Base-by-base conservation (phyloP, 805 yeast species). In the Suhomyces kilbournensis region DNA sequence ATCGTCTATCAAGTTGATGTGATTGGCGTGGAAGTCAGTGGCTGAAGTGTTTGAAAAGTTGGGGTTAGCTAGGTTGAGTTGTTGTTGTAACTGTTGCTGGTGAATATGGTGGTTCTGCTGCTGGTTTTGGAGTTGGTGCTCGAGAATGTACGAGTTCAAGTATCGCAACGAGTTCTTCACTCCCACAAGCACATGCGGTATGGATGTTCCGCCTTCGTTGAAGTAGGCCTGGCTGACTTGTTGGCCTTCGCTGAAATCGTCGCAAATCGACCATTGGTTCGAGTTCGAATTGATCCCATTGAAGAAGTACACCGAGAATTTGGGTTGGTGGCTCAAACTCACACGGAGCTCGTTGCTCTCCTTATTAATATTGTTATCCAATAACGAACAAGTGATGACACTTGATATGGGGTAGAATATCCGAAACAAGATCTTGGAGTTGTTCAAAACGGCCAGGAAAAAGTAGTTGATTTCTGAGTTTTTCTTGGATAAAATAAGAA, bases 181-280 rank as follows among this genome's bases (percentile, higher is more conserved):
- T 1, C 93, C 94, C 22, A 81, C 84, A 39, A 87, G 68, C 2
- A 85, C 81, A 67, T 88, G 94, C 0, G 92, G 91, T 12, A 83
- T 74, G 19, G 79, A 78, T 3, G 82, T 74, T 1, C 89, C 88
- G 3, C 83, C 83, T 28, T 77, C 80, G 15, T 78, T 76, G 28
- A 76, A 71, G 62, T 74, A 82, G 0, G 94, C 93, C 53, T 77
- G 79, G 50, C 82, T 82, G 5, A 88, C 94, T 63, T 88, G 93
- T 61, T 86, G 90, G 12, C 89, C 92, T 60, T 88, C 94, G 53
- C 90, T 84, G 58, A 88, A 88, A 68, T 88, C 96, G 53, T 86
- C 93, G 67, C 93, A 87, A 23, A 86, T 84, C 1, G 88, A 84
- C 92, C 92, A 86, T 60, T 83, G 88, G 63, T 85, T 85, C 22